phyloP scores from a whole-genome alignment of 148 eudicot species.

The Camellia japonica region DNA sequence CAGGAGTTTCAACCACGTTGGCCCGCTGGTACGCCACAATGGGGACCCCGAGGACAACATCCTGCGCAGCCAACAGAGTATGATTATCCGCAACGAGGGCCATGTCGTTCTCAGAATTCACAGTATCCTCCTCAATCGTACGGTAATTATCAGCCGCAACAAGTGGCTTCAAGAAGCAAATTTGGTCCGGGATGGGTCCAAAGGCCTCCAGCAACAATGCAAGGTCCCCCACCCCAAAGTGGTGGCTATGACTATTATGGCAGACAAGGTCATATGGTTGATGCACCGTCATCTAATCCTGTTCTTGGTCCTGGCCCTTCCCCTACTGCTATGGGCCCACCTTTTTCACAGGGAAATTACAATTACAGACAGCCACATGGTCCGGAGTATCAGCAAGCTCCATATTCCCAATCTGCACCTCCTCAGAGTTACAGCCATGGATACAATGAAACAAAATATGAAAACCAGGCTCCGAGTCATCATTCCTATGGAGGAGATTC shows the following conservation, averaged over 20 bases:
- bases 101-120: conserved; percentile 63
- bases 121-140: conserved; percentile 66
- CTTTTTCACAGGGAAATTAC: no score
- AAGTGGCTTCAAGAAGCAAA: conserved; percentile 56
- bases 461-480: conserved; percentile 47
- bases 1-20: conserved; percentile 79
- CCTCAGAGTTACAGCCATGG: conserved; percentile 66
- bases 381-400: conserved; percentile 22
- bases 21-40: conserved; percentile 56
- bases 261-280: no score
- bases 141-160: conserved; percentile 66
- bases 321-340: no score
- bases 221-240: conserved; percentile 58
- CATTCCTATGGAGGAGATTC: conserved; percentile 45
- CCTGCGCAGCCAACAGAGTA: conserved; percentile 51
- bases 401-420: conserved; percentile 58
- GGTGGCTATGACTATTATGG: background rate
- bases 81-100: conserved; percentile 76
- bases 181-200: conserved; percentile 84
- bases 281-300: no score
- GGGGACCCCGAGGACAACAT: conserved; percentile 70
- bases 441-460: conserved; percentile 56
- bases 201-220: conserved; percentile 62
- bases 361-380: conserved; percentile 30
- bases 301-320: no score